Conservation (phyloP, 306 rosid genomes). For the Myrica gale region DNA sequence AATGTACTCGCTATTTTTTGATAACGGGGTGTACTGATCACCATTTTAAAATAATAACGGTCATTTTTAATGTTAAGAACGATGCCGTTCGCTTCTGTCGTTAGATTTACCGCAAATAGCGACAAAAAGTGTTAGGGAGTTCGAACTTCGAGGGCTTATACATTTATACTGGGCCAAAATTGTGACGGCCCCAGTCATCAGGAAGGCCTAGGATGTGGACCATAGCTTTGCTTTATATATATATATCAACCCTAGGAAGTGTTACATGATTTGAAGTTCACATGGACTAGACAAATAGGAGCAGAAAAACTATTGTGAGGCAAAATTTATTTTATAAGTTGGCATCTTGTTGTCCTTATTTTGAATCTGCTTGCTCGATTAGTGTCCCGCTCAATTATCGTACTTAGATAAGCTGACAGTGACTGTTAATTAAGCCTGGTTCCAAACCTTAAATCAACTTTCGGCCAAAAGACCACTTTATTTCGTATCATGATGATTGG, state of each 20-base stretch:
- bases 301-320: too few species aligned
- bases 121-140: too few species aligned
- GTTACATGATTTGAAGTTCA: too few species aligned
- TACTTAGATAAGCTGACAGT: neutral
- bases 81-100: constrained; percentile 9
- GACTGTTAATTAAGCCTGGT: neutral
- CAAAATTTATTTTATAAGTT: neutral
- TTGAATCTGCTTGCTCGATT: neutral
- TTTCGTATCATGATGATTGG: too few species aligned
- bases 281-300: too few species aligned
- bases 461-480: neutral
- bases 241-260: too few species aligned
- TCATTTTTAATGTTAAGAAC: constrained; percentile 40
- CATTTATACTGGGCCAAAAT: too few species aligned
- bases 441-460: neutral
- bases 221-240: too few species aligned
- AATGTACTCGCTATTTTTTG: constrained; percentile 35
- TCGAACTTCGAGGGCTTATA: too few species aligned
- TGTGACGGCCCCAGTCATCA: too few species aligned
- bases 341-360: neutral
- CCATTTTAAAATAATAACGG: constrained; percentile 51
- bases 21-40: constrained; percentile 25
- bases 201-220: too few species aligned
- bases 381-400: neutral
- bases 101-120: neutral